These are phyloP conservation scores for Inonotus obliquus DNA, from an alignment of 1,284 basidiomycete genomes.

Conservation along the genomic window DNA sequence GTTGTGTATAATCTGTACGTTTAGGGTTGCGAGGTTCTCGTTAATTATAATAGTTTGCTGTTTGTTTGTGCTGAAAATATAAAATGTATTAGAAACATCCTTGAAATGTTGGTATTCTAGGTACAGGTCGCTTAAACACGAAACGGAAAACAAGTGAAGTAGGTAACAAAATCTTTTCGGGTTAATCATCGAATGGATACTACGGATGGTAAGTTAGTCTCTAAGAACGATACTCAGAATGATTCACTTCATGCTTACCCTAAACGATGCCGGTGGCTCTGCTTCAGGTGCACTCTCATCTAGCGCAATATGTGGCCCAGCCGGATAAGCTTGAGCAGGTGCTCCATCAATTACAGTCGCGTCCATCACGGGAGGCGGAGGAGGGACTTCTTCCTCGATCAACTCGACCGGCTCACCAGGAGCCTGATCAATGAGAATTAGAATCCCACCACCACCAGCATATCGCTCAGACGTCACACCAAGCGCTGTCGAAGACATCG, in stretches of 20 bases:
- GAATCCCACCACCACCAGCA: constrained; percentile 78
- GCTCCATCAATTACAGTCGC: constrained; percentile 28
- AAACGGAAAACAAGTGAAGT: not conserved
- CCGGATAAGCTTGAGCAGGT: constrained; percentile 26
- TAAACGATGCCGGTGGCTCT: constrained; percentile 73
- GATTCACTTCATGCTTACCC: constrained; percentile 45
- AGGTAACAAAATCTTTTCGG: not conserved
- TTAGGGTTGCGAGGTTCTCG: not conserved
- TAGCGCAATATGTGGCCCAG: constrained; percentile 50
- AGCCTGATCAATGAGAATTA: constrained; percentile 69
- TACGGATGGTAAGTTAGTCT: constrained; percentile 27
- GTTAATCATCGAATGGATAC: constrained; percentile 62
- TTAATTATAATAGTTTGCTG: not conserved
- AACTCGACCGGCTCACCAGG: constrained; percentile 67
- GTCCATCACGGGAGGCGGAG: constrained; percentile 32
- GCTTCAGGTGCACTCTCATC: constrained; percentile 72
- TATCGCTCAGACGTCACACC: constrained; percentile 50
- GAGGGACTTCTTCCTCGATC: constrained; percentile 60
- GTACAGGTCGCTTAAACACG: not conserved
- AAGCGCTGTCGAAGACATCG: constrained; percentile 23
- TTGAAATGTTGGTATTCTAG: not conserved
- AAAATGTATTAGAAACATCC: not conserved
- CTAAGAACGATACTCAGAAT: not conserved
- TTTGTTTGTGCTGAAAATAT: not conserved
- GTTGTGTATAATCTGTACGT: constrained; percentile 2